Base-by-base conservation (phyloP, 176 grass and related monocot genomes). In the Oryza glumipatula region DNA sequence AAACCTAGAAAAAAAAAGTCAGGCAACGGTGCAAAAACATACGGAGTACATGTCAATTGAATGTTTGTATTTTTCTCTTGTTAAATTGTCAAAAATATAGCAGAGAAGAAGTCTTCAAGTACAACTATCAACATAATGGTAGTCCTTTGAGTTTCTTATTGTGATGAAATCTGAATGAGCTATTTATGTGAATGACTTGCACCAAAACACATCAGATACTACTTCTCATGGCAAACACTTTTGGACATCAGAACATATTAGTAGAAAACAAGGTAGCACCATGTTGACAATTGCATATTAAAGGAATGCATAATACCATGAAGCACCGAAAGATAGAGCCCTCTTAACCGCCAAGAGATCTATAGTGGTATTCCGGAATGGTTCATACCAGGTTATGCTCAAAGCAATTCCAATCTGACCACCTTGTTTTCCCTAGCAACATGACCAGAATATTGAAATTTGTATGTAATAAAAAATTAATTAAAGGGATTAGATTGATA, bases 401-500 rank as follows among this genome's bases (percentile, higher is more conserved):
- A 84, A 5, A 69, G 39, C 2, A 68, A 92, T 89, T 67, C 91
- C 90, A 84, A 92, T 87, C 46, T 61, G 32, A 19, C 91, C 91
- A 79, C 70, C 76, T 92, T 89, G 91, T 48, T 65, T 84, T 4
- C 32, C 51, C 87, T 89, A 70, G 36, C 24, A 41, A 73, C 66
- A 51, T 36, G 48, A 21, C 47, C 30, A 22, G 80, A 33, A 63
- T 47, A 77, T 81, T 16, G 22, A 60, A 8, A 10, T 1, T 41
- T 26, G 28, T 9, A 30, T 54, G 2, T 30, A 11, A 60, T 10
- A 61, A 15, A 44, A 19, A 36, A 1, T 6, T 16, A 67, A 26
- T 23, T 17, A 4, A 26, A 84, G 39, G 41, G 11, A 9, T 54
- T n/a, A 74, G 43, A 23, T 28, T 19, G 33, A 54, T 15, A 7